phyloP scores from a whole-genome alignment of 257 asterid genomes.

The Buddleja alternifolia region DNA sequence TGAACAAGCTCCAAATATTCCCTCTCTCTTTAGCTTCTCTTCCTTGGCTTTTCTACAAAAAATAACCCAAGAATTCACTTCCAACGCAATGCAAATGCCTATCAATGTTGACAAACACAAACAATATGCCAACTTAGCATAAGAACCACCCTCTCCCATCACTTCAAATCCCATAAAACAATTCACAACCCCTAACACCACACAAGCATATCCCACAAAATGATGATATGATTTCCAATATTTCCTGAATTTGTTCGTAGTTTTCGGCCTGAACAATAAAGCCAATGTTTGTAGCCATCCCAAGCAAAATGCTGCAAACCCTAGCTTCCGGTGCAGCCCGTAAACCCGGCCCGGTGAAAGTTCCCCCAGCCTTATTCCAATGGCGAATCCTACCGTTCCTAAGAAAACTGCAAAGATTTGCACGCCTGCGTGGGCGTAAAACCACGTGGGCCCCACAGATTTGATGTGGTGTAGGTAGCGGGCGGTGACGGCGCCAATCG shows the following conservation, averaged over 20 bases:
- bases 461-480: constrained; percentile 69
- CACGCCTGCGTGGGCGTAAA: constrained; percentile 78
- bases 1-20: constrained; percentile 58
- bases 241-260: constrained; percentile 72
- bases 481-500: constrained; percentile 71
- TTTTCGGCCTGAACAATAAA: constrained; percentile 74
- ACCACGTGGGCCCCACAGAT: constrained; percentile 73
- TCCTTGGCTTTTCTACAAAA: constrained; percentile 88
- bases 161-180: constrained; percentile 84
- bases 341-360: constrained; percentile 66
- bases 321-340: constrained; percentile 80
- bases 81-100: constrained; percentile 76
- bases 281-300: constrained; percentile 94
- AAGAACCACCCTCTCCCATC: constrained; percentile 64
- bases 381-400: constrained; percentile 77
- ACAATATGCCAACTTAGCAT: constrained; percentile 62
- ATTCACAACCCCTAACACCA: constrained; percentile 75
- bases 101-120: constrained; percentile 68
- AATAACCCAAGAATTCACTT: constrained; percentile 91
- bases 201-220: constrained; percentile 89
- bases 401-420: constrained; percentile 60
- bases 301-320: constrained; percentile 65
- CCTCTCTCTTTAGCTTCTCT: constrained; percentile 81
- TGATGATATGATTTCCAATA: constrained; percentile 98
- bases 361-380: constrained; percentile 75